Conservation (phyloP, 257 asterid species). For the Coffea eugenioides region DNA sequence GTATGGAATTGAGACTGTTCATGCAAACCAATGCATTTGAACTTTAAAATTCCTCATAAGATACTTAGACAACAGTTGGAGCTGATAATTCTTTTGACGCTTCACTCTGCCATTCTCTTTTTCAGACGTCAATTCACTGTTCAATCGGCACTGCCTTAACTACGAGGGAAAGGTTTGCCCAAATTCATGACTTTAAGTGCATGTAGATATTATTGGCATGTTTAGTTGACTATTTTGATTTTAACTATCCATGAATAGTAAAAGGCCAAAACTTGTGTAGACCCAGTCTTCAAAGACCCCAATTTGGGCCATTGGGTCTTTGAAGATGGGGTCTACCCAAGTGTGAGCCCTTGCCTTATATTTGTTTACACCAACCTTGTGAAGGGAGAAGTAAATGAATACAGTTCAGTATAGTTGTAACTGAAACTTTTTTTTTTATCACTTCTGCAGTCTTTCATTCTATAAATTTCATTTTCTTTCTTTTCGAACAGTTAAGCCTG, state of each 20-base stretch:
- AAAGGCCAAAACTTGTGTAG: neutral
- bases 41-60: neutral
- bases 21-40: neutral
- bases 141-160: slow-evolving; percentile 79
- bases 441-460: neutral
- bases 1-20: neutral
- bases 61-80: neutral
- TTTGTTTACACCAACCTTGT: neutral
- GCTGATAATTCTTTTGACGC: slow-evolving; percentile 12
- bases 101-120: slow-evolving; percentile 13
- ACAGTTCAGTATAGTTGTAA: neutral
- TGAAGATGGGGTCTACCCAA: too few species aligned
- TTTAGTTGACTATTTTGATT: slow-evolving; percentile 1
- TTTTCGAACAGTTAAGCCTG: neutral
- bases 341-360: neutral
- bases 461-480: neutral
- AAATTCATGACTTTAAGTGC: slow-evolving; percentile 6
- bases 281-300: too few species aligned
- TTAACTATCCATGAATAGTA: too few species aligned
- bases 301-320: too few species aligned
- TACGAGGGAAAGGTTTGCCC: slow-evolving; percentile 83
- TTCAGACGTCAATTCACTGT: slow-evolving; percentile 76
- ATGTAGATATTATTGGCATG: neutral
- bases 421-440: neutral
- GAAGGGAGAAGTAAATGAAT: neutral